These are phyloP conservation scores for Gyromitra esculenta DNA, from an alignment of 2,329 filamentous ascomycete species.

Conservation along the genomic window DNA sequence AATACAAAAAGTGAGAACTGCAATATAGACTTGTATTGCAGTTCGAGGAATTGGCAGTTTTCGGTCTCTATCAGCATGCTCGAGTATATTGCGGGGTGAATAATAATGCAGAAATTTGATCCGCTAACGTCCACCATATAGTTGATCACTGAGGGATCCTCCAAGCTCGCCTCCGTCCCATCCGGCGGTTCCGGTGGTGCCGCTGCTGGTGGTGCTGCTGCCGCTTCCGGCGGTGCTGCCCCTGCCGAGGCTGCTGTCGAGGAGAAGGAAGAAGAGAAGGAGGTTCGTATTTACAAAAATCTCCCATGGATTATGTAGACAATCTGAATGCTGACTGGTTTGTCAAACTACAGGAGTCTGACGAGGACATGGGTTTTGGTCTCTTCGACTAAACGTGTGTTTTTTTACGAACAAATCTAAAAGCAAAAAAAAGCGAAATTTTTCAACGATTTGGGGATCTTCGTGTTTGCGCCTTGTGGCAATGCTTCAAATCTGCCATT, in stretches of 20 bases:
- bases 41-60: conserved; percentile 12
- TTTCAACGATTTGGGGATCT: conserved; percentile 2
- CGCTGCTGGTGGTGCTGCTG: conserved; percentile 73
- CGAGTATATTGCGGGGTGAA: conserved; percentile 10
- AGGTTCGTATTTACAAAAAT: conserved; percentile 72
- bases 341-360: conserved; percentile 68
- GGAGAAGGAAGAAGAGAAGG: conserved; percentile 81
- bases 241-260: conserved; percentile 72
- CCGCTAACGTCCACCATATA: conserved; percentile 62
- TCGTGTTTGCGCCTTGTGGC: conserved; percentile 4
- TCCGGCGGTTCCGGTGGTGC: conserved; percentile 82
- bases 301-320: not conserved
- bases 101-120: conserved; percentile 18
- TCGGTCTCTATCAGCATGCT: conserved; percentile 19
- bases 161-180: conserved; percentile 97
- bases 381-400: conserved; percentile 61
- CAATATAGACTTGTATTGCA: not conserved
- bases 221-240: conserved; percentile 72
- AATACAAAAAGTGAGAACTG: no score
- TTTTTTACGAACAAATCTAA: conserved; percentile 19
- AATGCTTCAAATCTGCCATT: conserved; percentile 22
- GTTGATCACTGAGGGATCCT: conserved; percentile 88
- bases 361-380: conserved; percentile 81
- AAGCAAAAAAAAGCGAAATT: conserved; percentile 30
- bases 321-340: conserved; percentile 55